phyloP scores from a whole-genome alignment of 371 early-diverging fungal genomes.

The Modicella reniformis region DNA sequence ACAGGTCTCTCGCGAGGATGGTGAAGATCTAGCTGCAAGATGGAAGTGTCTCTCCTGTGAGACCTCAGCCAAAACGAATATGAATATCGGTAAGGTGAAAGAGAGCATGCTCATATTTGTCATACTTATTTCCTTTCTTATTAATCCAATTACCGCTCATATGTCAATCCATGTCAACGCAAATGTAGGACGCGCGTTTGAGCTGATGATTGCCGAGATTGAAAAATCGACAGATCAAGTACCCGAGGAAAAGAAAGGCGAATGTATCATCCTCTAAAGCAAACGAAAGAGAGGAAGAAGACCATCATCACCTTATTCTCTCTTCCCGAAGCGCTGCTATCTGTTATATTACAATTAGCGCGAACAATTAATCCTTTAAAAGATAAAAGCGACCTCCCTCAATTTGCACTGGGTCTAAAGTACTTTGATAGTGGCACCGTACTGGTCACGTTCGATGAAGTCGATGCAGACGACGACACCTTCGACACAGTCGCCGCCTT shows the following conservation, averaged over 20 bases:
- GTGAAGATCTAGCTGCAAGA: conserved; percentile 74
- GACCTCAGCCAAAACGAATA: conserved; percentile 90
- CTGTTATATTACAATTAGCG: neutral
- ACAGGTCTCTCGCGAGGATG: conserved; percentile 85
- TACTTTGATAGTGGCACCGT: conserved; percentile 22
- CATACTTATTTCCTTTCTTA: neutral
- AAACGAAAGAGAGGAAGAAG: neutral
- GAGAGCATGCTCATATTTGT: neutral
- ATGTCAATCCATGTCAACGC: neutral
- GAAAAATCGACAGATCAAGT: conserved; percentile 71
- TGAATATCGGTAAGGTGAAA: conserved; percentile 76
- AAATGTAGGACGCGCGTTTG: conserved; percentile 69
- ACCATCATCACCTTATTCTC: neutral
- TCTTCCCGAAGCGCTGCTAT: neutral
- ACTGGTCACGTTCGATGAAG: neutral
- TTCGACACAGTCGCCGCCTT: conserved; percentile 5
- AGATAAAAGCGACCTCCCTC: neutral
- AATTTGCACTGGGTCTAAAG: conserved; percentile 32
- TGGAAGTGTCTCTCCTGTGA: conserved; percentile 91
- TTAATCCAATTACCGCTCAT: conserved; percentile 2
- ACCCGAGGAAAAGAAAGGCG: conserved; percentile 68
- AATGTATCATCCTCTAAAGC: conserved; percentile 60
- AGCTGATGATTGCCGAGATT: conserved; percentile 73
- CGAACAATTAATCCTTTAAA: neutral
- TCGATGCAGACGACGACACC: neutral